Evolutionary conservation across 306 rosid genomes (phyloP), one percentile per base, ranked within the genome.

Genomic region (Delonix regia): DNA sequence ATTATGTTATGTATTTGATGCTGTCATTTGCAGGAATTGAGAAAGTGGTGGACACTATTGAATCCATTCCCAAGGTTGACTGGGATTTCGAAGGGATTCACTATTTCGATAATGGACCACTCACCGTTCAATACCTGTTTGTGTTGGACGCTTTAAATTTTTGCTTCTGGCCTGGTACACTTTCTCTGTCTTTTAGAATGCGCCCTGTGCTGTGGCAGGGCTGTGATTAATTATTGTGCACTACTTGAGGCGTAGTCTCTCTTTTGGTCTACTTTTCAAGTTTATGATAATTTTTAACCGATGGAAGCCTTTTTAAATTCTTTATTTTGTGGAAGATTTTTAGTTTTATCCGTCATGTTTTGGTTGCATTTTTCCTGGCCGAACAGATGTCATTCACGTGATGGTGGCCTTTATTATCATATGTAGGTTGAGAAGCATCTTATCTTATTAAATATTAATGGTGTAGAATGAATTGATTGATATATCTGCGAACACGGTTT

Each of bases 81-180:
- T 95, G 99, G 98, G 96, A 95, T 86, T 95, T 95, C 45, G 99
- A 95, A 89, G 99, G 99, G 87, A 95, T 95, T 89, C 99, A 95
- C 79, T 95, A 88, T 67, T 92, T 95, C 61, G 99, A 92, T 21
- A 88, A 92, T 69, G 98, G 98, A 16, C 99, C 98, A 3, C 92
- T 92, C 77, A 91, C 99, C 28, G 97, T 92, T 74, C 99, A 95
- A 86, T 95, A 92, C 84, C 82, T 95, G 70, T 80, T 95, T 69
- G 99, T 95, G 10, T 71, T 92, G 82, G 98, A 95, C 75, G 94
- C 98, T 85, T 52, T 95, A 72, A 95, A 95, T 81, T 95, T 95
- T 83, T 95, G 99, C 85, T 95, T 95, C 85, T 95, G 98, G 99
- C 98, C 98, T 36, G 99, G 99, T 95, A 84, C 21, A 9, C 9